phyloP scores from a whole-genome alignment of 2,329 filamentous ascomycete species.

The Raffaelea ambrosiae region DNA sequence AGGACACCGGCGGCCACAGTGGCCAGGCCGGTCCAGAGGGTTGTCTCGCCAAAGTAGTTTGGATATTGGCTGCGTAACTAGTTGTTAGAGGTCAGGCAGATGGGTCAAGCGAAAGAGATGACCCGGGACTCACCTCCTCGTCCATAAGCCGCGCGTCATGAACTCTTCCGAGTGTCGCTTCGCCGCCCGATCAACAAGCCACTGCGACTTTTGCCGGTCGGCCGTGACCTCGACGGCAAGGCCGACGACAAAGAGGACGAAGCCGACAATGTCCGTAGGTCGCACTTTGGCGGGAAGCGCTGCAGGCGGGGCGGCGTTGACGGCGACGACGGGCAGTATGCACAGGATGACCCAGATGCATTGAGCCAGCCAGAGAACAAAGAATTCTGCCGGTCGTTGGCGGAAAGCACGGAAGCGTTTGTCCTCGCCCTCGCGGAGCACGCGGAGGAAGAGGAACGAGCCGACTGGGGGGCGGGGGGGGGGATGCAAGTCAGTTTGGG shows the following conservation, averaged over 20 bases:
- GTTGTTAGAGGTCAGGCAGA: too few relatives aligned
- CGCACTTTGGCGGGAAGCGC: constrained; percentile 16
- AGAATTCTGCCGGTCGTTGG: constrained; percentile 25
- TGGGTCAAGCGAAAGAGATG: too few relatives aligned
- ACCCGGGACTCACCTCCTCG: too few relatives aligned
- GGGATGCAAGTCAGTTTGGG: too few relatives aligned
- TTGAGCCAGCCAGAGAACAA: constrained; percentile 39
- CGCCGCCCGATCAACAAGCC: constrained; percentile 50
- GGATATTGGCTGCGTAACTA: constrained; percentile 41
- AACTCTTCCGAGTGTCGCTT: constrained; percentile 44
- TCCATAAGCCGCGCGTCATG: too few relatives aligned
- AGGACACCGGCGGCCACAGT: constrained; percentile 49
- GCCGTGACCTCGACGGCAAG: constrained; percentile 53
- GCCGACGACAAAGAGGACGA: constrained; percentile 48
- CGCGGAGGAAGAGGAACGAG: constrained; percentile 53
- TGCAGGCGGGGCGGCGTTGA: constrained; percentile 52
- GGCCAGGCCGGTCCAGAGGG: constrained; percentile 59
- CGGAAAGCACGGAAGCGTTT: constrained; percentile 35
- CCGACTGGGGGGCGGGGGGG: constrained; percentile 54
- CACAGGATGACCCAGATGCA: constrained; percentile 62
- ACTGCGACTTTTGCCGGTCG: constrained; percentile 55
- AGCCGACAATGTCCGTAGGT: constrained; percentile 14
- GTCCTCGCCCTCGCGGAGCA: constrained; percentile 51
- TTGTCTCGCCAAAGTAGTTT: constrained; percentile 66
- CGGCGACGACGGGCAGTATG: constrained; percentile 53